Percentiles rank a stretch among this genome's conserved stretches.
Evolutionary conservation across 2,329 filamentous ascomycete species (phyloP).

Genomic region (Saccharata proteae): DNA sequence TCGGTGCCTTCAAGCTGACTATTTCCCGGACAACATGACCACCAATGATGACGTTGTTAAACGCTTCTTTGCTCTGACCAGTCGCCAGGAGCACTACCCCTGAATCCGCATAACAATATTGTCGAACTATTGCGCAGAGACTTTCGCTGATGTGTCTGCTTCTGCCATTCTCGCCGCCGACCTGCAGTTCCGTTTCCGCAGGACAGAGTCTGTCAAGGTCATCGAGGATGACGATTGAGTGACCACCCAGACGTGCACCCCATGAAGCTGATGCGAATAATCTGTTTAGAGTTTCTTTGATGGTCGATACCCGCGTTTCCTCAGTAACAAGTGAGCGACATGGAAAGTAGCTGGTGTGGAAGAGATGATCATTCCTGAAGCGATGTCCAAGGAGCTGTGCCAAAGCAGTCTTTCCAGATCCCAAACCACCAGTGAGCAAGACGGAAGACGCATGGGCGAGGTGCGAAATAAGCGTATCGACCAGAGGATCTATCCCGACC

Average conservation of each 20-base stretch:
- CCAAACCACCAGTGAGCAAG: conserved; percentile 75
- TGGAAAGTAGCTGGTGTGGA: conserved; percentile 73
- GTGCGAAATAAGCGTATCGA: conserved; percentile 61
- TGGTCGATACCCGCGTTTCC: conserved; percentile 75
- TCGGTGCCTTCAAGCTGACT: conserved; percentile 74
- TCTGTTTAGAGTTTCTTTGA: conserved; percentile 77
- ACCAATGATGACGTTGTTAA: conserved; percentile 83
- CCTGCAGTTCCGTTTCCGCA: conserved; percentile 84
- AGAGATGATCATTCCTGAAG: conserved; percentile 60
- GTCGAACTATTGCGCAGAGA: conserved; percentile 66
- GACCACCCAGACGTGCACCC: conserved; percentile 78
- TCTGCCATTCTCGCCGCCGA: conserved; percentile 83
- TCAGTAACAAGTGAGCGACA: conserved; percentile 83
- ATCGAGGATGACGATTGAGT: conserved; percentile 75
- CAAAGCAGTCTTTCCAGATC: conserved; percentile 79
- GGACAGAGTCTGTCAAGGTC: conserved; percentile 90
- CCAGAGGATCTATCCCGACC: conserved; percentile 72
- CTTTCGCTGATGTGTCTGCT: conserved; percentile 88
- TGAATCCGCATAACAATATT: conserved; percentile 70
- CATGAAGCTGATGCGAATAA: conserved; percentile 84
- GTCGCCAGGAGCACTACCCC: conserved; percentile 81
- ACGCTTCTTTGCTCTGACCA: conserved; percentile 80
- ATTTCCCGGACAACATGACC: conserved; percentile 91
- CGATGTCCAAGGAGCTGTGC: conserved; percentile 63
- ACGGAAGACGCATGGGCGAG: conserved; percentile 80